Evolutionary conservation across 2,329 filamentous ascomycete genomes (phyloP), one percentile per base, ranked within the genome.

Genomic region (Scedosporium boydii): DNA sequence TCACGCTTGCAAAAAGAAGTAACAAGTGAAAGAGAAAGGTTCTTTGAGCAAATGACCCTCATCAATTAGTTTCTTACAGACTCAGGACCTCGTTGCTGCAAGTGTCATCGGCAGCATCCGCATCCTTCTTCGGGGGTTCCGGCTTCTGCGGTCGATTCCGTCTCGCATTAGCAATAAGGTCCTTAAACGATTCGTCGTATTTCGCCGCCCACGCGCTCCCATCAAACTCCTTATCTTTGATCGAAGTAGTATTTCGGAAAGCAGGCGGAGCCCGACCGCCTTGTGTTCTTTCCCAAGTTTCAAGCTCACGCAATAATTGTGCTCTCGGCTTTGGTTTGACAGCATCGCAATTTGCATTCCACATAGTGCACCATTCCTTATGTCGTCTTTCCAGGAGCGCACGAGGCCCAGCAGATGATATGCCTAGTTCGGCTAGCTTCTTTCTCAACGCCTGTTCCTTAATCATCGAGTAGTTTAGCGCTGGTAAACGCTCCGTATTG

Each of bases 281-380:
- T 66, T 96, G 86, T 0, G 89, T 93, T 55, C 86, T 82, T 74
- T 99, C 95, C 93, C 95, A 98, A 1, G 84, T 75, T 23, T 93
- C 89, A 12, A 99, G 74, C 64, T 98, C 93, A 14, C 83, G 84
- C 16, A 96, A 74, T 4, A 99, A 74, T 63, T 95, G 87, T 6
- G 76, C 70, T 66, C 90, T 91, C 10, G 80, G 79, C 70, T 88
- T 89, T 0, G 91, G 91, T 1, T 79, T 78, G 42, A 83, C 83
- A 2, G 93, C 89, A 73, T 99, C 95, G 75, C 92, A 96, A 71
- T 99, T 99, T 10, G 96, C 90, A 73, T 99, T 99, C 89, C 91
- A 97, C 18, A 99, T 77, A 44, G 95, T 97, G 60, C 95, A 82
- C 93, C 93, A 99, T 74, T 99, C 95, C 26, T 85, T 90, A 70